Conservation (phyloP, 2,329 filamentous ascomycete genomes). For the Calonectria fujianensis region DNA sequence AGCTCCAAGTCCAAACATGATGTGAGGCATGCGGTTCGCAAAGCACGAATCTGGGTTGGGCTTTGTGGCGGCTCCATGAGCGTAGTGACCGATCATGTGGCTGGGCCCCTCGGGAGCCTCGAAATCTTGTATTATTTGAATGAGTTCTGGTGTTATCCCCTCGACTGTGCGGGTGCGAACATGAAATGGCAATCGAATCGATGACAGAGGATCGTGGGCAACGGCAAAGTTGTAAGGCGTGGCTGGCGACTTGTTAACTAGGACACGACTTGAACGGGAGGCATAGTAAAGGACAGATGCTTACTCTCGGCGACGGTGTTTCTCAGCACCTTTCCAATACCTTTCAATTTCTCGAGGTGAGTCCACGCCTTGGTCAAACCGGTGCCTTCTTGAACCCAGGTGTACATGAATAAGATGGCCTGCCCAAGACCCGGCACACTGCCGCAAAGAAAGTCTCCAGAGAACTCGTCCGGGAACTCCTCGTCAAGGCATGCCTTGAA, state of each 20-base stretch:
- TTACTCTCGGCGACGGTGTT: constrained; percentile 24
- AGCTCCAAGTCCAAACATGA: constrained; percentile 19
- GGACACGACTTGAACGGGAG: not conserved
- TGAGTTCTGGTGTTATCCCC: constrained; percentile 16
- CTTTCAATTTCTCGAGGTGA: constrained; percentile 26
- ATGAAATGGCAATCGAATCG: constrained; percentile 22
- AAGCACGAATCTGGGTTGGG: constrained; percentile 21
- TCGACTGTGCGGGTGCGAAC: constrained; percentile 8
- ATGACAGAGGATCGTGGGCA: constrained; percentile 4
- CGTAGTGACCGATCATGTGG: constrained; percentile 31
- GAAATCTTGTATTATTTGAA: constrained; percentile 15
- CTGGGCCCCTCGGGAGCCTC: constrained; percentile 19
- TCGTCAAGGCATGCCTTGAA: constrained; percentile 21
- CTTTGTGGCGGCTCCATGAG: constrained; percentile 18
- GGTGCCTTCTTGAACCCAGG: constrained; percentile 25
- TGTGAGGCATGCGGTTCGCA: constrained; percentile 9
- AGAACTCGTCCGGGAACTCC: constrained; percentile 25
- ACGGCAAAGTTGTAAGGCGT: constrained; percentile 13
- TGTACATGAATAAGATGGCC: constrained; percentile 23
- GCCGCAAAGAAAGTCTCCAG: constrained; percentile 26
- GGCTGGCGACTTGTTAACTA: not conserved
- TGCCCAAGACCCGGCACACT: constrained; percentile 25
- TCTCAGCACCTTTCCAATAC: not conserved
- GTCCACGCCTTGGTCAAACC: constrained; percentile 25
- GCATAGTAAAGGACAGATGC: not conserved